phyloP scores from a whole-genome alignment of 352 stramenopile genomes.

The Blastocystis sp. region DNA sequence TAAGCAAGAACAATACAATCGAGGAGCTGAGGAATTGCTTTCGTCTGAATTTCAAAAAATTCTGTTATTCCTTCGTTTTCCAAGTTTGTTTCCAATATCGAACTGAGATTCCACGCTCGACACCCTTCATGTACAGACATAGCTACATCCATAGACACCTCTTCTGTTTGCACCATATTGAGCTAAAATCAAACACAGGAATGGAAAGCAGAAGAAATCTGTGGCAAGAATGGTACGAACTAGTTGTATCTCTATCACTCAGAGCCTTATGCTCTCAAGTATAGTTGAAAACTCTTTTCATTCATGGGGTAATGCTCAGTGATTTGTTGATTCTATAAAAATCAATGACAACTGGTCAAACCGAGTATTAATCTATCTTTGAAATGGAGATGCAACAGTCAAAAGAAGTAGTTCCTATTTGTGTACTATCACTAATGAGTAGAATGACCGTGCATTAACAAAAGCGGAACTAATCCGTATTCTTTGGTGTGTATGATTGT shows the following conservation, averaged over 20 bases:
- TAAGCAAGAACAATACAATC: not conserved
- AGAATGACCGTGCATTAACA: conserved; percentile 3
- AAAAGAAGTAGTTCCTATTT: not conserved
- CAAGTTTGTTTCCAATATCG: conserved; percentile 26
- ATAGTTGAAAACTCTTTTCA: no score
- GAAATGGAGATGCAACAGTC: not conserved
- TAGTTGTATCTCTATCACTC: no score
- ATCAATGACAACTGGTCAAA: not conserved
- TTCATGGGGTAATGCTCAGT: not conserved
- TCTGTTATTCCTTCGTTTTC: conserved; percentile 37
- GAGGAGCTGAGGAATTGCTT: conserved; percentile 51
- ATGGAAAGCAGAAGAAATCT: not conserved
- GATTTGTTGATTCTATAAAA: not conserved
- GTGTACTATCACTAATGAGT: not conserved
- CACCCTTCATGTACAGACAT: conserved; percentile 48
- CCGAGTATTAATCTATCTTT: not conserved
- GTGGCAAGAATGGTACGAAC: not conserved
- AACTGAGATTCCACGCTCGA: conserved; percentile 9
- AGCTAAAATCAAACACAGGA: not conserved
- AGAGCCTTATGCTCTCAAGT: no score
- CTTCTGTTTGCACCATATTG: conserved; percentile 3
- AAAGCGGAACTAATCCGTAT: not conserved
- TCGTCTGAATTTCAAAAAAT: conserved; percentile 61
- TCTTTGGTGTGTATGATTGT: not conserved
- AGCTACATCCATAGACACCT: conserved; percentile 26